Base-by-base conservation (phyloP, 2,329 filamentous ascomycete genomes). In the Ciborinia camelliae region DNA sequence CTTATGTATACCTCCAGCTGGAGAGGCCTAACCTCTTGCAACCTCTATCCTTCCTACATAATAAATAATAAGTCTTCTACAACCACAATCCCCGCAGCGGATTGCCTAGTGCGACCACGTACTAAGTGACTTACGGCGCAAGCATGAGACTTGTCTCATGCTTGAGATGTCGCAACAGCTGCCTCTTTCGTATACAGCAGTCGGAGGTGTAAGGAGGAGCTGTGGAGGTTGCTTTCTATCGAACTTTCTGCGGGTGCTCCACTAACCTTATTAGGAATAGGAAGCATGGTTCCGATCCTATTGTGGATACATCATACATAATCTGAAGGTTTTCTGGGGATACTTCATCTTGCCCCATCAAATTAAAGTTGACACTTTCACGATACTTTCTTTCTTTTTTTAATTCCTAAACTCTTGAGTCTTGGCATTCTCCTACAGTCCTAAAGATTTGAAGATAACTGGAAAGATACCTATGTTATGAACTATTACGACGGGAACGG, bases 281-380 rank as follows among this genome's bases (percentile, higher is more conserved):
- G 45, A 52, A 50, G 54, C 10, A 54, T 18, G 35, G 7, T 41
- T 41, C 35, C 52, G 15, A 45, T 58, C n/a, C 6, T 4, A 45
- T 14, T 58, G 39, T 45, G 39, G 54, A 58, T 58, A 35, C 28
- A 45, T 47, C 39, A 35, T 54, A 54, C n/a, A n/a, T 10, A 55
- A 39, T 26, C n/a, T 9, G 32, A 47, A 47, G 45, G 39, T 32
- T 39, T 39, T n/a, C 20, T 39, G 51, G 35, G 14, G 32, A 39
- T 39, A 14, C 23, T 18, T 54, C 32, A 20, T 37, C 32, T 39
- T 54, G 51, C 52, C 23, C 35, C 18, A 20, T 41, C 35, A 55
- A 14, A 26, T 8, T 47, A 4, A 14, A 26, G 4, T 26, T 9
- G 12, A 47, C n/a, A 10, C 45, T 47, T 12, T 20, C 50, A 32